phyloP scores from a whole-genome alignment of 371 early-diverging fungal genomes.

The Rhizopus arrhizus region DNA sequence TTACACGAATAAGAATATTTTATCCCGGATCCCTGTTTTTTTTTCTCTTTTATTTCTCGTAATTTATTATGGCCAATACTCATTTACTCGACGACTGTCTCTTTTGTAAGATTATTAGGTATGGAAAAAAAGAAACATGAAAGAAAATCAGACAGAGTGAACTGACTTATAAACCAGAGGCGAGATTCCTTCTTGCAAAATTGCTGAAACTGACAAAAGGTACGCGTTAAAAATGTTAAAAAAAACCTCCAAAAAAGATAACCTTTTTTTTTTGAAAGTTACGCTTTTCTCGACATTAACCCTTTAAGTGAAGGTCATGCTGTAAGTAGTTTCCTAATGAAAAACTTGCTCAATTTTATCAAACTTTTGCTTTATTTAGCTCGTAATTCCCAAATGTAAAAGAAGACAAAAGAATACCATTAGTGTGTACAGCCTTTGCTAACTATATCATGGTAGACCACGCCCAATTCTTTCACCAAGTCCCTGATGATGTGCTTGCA shows the following conservation, averaged over 20 bases:
- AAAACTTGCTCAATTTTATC: neutral
- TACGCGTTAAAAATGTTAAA: slow-evolving; percentile 22
- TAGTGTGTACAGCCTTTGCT: neutral
- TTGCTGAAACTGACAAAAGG: slow-evolving; percentile 82
- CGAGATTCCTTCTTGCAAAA: slow-evolving; percentile 80
- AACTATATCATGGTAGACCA: slow-evolving; percentile 66
- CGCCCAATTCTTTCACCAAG: slow-evolving; percentile 84
- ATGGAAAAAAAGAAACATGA: slow-evolving; percentile 1
- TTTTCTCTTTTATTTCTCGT: no score
- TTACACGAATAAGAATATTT: no score
- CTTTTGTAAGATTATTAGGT: slow-evolving; percentile 89
- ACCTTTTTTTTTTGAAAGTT: slow-evolving; percentile 30
- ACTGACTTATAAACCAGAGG: slow-evolving; percentile 47
- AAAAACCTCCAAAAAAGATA: neutral
- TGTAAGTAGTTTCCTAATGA: slow-evolving; percentile 47
- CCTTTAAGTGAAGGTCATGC: slow-evolving; percentile 83
- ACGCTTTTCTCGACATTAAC: slow-evolving; percentile 75
- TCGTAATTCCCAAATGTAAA: slow-evolving; percentile 84
- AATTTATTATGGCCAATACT: slow-evolving; percentile 15
- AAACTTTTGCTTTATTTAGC: slow-evolving; percentile 39
- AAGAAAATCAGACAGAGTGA: neutral
- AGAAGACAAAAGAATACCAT: neutral
- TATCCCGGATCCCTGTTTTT: no score
- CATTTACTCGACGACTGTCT: slow-evolving; percentile 68
- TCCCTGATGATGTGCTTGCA: slow-evolving; percentile 83